Percentiles rank a stretch among this genome's conserved stretches.
phyloP scores from a whole-genome alignment of 176 grass and related monocot species.

The Oryza brachyantha region DNA sequence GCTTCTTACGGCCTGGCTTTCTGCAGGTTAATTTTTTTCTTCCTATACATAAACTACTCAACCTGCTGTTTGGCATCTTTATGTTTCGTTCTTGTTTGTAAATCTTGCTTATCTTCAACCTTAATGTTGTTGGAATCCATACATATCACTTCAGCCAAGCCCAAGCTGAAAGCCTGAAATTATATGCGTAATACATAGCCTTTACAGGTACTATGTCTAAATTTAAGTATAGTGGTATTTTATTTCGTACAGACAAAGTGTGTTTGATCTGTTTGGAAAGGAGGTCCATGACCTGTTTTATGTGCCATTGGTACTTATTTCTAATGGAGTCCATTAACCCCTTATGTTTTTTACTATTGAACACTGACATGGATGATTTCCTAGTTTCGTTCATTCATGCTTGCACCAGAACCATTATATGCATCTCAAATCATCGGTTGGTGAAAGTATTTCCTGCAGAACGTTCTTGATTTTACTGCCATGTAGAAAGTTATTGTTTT shows the following conservation, averaged over 20 bases:
- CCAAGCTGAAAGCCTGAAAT: neutral
- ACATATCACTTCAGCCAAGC: slow-evolving; percentile 9
- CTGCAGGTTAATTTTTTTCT: slow-evolving; percentile 64
- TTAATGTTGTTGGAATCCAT: neutral
- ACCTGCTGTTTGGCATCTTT: neutral
- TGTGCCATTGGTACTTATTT: neutral
- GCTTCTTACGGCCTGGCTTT: slow-evolving; percentile 92
- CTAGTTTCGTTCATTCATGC: neutral
- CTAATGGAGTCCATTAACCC: neutral
- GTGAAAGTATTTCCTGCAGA: neutral
- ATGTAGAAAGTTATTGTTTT: neutral
- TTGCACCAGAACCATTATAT: neutral
- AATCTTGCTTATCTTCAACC: neutral
- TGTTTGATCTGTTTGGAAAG: neutral
- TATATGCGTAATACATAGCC: neutral
- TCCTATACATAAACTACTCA: slow-evolving; percentile 15
- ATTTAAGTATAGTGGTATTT: neutral
- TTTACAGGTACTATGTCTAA: slow-evolving; percentile 7
- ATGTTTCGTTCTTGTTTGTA: slow-evolving; percentile 4
- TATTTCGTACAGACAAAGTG: neutral
- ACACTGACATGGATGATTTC: neutral
- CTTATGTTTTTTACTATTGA: neutral
- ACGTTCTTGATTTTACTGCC: neutral
- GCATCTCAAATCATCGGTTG: neutral
- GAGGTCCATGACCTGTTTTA: neutral